A percentile compares a stretch with the other conserved stretches of the same genome.
phyloP scores from a whole-genome alignment of 345 rosid genomes.

The Iberis pinnata region DNA sequence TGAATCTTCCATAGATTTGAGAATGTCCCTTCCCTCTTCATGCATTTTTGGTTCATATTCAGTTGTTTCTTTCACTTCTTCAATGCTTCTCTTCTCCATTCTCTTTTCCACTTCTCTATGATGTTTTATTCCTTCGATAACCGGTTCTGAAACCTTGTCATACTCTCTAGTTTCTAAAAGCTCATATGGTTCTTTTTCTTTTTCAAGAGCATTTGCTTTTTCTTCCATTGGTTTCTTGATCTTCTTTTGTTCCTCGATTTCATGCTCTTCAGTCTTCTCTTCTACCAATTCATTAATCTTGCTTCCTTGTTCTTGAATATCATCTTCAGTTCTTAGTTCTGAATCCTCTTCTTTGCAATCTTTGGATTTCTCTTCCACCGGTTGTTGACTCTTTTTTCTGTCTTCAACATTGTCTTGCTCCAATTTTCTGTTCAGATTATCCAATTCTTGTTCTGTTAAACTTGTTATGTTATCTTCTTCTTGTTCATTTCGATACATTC shows the following conservation, averaged over 20 bases:
- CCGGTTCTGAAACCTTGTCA: not conserved
- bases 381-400: conserved; percentile 2
- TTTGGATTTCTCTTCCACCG: no score
- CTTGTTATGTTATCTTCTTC: conserved; percentile 9
- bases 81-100: not conserved
- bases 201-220: no score
- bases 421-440: not conserved
- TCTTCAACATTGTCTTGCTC: not conserved
- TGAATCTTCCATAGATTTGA: not conserved
- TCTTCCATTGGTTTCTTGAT: no score
- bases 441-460: not conserved
- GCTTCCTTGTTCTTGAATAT: not conserved
- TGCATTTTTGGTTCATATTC: no score
- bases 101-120: not conserved
- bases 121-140: no score
- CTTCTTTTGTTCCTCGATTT: no score
- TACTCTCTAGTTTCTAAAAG: not conserved
- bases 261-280: no score
- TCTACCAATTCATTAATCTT: not conserved
- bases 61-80: no score
- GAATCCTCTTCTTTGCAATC: conserved; percentile 15
- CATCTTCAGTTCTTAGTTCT: conserved; percentile 6
- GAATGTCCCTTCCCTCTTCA: not conserved
- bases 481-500: not conserved
- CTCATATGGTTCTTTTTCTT: conserved; percentile 13